Percentiles rank a stretch among this genome's conserved stretches.
Evolutionary conservation across 805 yeast species (phyloP).

Genomic region (Torulaspora franciscae): DNA sequence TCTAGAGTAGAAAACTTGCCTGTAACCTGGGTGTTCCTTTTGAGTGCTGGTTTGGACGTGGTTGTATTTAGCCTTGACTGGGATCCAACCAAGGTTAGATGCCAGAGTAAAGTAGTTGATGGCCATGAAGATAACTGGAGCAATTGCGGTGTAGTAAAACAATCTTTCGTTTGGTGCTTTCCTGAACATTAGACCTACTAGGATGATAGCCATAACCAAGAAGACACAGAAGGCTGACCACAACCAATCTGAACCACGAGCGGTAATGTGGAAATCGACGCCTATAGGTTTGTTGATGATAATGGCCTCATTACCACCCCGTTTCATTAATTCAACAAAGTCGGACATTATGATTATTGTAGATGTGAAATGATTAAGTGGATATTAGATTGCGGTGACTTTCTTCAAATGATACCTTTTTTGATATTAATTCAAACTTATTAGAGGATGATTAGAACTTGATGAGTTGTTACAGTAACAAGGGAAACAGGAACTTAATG

Average conservation of each 20-base stretch:
- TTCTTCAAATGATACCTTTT: background rate
- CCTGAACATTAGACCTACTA: slow-evolving; percentile 26
- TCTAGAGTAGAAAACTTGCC: slow-evolving; percentile 56
- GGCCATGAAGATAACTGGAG: slow-evolving; percentile 43
- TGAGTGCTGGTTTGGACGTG: slow-evolving; percentile 40
- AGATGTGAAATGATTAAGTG: background rate
- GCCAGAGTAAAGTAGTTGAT: slow-evolving; percentile 54
- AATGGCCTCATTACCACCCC: slow-evolving; percentile 41
- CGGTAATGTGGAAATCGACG: slow-evolving; percentile 51
- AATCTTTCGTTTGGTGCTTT: slow-evolving; percentile 36
- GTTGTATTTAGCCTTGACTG: slow-evolving; percentile 45
- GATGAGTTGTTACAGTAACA: background rate
- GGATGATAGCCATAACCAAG: slow-evolving; percentile 35
- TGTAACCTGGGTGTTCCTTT: slow-evolving; percentile 32
- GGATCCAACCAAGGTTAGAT: slow-evolving; percentile 54
- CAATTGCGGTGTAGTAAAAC: slow-evolving; percentile 39
- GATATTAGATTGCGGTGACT: background rate
- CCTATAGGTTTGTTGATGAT: slow-evolving; percentile 42
- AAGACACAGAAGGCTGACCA: slow-evolving; percentile 57
- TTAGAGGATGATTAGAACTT: background rate
- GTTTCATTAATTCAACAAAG: slow-evolving; percentile 21
- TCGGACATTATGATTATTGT: slow-evolving; percentile 14
- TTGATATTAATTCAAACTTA: slow-evolving; percentile 3
- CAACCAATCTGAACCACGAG: slow-evolving; percentile 63
- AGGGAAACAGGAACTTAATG: background rate